These are phyloP conservation scores for Eimeria tenella DNA, from an alignment of 169 alveolate genomes.

Conservation along the genomic window DNA sequence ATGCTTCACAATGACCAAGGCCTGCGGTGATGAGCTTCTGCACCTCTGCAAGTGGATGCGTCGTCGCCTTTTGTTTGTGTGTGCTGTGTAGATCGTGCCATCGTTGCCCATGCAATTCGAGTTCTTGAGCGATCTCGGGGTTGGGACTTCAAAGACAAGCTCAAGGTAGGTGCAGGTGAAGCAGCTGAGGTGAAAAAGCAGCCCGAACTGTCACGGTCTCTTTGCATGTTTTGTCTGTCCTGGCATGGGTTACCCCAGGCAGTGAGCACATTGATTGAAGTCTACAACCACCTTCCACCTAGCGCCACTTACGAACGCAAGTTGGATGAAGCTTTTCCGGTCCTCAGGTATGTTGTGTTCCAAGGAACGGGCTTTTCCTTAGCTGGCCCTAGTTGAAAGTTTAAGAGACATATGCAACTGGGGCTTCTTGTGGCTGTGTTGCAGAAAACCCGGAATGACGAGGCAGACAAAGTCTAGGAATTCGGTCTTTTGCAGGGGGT, in stretches of 20 bases:
- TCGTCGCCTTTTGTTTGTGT: neutral
- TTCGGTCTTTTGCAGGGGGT: conserved; percentile 67
- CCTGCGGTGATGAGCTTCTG: neutral
- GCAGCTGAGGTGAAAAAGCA: neutral
- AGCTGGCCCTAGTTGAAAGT: neutral
- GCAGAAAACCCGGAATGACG: conserved; percentile 68
- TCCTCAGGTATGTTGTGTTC: conserved; percentile 60
- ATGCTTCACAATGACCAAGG: neutral
- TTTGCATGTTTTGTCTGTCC: neutral
- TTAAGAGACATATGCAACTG: neutral
- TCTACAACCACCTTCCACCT: conserved; percentile 81
- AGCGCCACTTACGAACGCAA: conserved; percentile 58
- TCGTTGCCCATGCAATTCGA: conserved; percentile 80
- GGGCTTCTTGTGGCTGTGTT: neutral
- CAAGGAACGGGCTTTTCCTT: neutral
- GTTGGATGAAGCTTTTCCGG: conserved; percentile 80
- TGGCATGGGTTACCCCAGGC: conserved; percentile 37
- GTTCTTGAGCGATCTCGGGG: conserved; percentile 82
- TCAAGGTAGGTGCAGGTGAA: conserved; percentile 44
- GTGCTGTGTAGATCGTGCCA: conserved; percentile 70
- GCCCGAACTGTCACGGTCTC: neutral
- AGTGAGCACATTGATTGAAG: conserved; percentile 78
- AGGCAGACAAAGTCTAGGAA: conserved; percentile 49
- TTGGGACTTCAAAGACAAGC: conserved; percentile 79
- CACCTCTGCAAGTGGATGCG: neutral